Evolutionary conservation across 78 protist species (phyloP).

Genomic region (Chrysochromulina tobinii): DNA sequence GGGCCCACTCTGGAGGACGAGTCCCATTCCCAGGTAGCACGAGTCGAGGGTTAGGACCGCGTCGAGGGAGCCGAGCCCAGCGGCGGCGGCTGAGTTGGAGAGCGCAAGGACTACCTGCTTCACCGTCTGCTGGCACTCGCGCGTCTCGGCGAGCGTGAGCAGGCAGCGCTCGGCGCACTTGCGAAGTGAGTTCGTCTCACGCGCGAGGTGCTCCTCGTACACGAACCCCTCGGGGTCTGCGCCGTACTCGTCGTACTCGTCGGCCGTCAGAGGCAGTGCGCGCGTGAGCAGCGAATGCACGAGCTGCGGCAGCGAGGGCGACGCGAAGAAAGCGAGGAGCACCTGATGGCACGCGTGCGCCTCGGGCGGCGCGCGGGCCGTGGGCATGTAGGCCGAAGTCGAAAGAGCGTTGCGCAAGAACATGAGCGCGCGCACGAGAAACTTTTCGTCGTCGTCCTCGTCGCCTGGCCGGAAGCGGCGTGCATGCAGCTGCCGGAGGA

Average conservation of each 20-base stretch:
- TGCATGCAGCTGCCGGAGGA: background rate
- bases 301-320: background rate
- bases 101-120: background rate
- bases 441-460: background rate
- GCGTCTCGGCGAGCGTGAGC: background rate
- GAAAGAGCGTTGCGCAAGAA: background rate
- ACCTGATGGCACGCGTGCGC: background rate
- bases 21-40: background rate
- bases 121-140: background rate
- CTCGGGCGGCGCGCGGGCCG: background rate
- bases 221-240: background rate
- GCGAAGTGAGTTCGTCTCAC: background rate
- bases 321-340: background rate
- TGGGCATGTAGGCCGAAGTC: background rate
- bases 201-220: background rate
- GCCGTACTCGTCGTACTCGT: background rate
- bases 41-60: background rate
- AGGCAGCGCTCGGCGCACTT: background rate
- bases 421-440: background rate
- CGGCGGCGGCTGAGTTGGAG: background rate
- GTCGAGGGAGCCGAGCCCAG: background rate
- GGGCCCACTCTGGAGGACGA: background rate
- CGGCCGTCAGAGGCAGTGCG: background rate
- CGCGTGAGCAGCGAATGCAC: background rate
- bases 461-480: background rate